Percentiles rank a stretch among this genome's conserved stretches.
These are phyloP conservation scores for Lactifluus piperatus DNA, from an alignment of 768 basidiomycete genomes.

Conservation along the genomic window DNA sequence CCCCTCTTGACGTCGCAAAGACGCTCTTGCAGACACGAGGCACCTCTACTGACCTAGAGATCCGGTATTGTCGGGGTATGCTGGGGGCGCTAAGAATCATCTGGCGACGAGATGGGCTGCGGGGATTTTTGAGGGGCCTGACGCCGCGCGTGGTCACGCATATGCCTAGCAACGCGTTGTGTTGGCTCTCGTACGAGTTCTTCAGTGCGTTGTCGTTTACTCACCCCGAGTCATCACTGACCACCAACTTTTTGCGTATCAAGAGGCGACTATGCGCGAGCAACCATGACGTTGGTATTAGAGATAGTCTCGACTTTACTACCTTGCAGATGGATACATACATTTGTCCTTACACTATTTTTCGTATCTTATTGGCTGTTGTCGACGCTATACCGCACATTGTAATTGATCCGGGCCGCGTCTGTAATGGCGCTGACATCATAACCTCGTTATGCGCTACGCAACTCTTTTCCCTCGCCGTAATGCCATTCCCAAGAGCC, in stretches of 20 bases:
- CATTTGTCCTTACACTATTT: background rate
- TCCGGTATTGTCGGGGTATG: conserved; percentile 80
- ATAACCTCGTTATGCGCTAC: background rate
- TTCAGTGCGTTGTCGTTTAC: conserved; percentile 64
- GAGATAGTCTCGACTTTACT: background rate
- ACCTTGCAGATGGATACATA: conserved; percentile 1
- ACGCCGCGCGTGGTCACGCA: conserved; percentile 88
- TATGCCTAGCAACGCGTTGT: conserved; percentile 94
- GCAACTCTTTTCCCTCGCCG: too few species aligned
- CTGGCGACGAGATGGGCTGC: conserved; percentile 74
- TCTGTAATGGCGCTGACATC: background rate
- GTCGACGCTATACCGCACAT: background rate
- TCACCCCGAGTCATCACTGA: background rate
- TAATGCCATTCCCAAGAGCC: conserved; percentile 53
- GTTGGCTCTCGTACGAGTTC: conserved; percentile 97
- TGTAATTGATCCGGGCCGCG: too few species aligned
- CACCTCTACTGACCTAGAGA: conserved; percentile 74
- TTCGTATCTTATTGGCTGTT: conserved; percentile 3
- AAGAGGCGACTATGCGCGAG: conserved; percentile 16
- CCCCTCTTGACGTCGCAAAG: conserved; percentile 95
- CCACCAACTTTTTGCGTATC: background rate
- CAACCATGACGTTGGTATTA: background rate
- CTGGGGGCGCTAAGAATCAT: conserved; percentile 83
- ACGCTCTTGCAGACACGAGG: conserved; percentile 94
- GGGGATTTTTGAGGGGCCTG: conserved; percentile 81